phyloP scores from a whole-genome alignment of 2,329 filamentous ascomycete genomes.

The Diaporthe sp. region DNA sequence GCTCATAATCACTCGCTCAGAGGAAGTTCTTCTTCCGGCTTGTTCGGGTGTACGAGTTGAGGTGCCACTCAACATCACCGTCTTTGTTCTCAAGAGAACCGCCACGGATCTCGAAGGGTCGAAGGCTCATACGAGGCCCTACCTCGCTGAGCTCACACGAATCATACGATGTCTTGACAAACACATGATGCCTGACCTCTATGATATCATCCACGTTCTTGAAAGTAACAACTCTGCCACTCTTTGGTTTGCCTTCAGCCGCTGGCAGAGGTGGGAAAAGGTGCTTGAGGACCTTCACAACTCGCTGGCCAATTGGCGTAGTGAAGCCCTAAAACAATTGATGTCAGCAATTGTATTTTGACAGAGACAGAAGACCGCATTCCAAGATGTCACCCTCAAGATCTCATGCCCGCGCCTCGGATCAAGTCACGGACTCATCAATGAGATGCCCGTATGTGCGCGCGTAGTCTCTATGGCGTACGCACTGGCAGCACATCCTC shows the following conservation, averaged over 20 bases:
- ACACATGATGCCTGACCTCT: constrained; percentile 90
- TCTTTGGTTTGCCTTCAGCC: constrained; percentile 76
- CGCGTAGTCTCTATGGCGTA: neutral
- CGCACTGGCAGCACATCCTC: neutral
- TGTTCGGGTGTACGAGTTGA: constrained; percentile 95
- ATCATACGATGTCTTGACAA: constrained; percentile 91
- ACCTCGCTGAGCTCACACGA: constrained; percentile 91
- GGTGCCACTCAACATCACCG: constrained; percentile 95
- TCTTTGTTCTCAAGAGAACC: constrained; percentile 95
- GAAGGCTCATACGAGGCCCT: constrained; percentile 97
- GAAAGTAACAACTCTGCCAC: constrained; percentile 94
- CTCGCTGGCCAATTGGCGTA: constrained; percentile 81
- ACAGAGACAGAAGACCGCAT: no score
- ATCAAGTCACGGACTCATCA: neutral
- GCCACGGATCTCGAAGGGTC: constrained; percentile 90
- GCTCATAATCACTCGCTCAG: constrained; percentile 57
- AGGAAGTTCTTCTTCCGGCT: constrained; percentile 96
- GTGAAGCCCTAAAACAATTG: constrained; percentile 73
- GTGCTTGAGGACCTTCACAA: constrained; percentile 93
- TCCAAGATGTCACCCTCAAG: neutral
- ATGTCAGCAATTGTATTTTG: constrained; percentile 8
- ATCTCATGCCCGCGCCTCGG: neutral
- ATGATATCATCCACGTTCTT: constrained; percentile 95
- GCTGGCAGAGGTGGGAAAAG: constrained; percentile 91
- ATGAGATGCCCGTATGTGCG: neutral